A percentile compares a stretch with the other conserved stretches of the same genome.
Evolutionary conservation across 2,329 filamentous ascomycete species (phyloP).

Genomic region (Ascocoryne sarcoides): DNA sequence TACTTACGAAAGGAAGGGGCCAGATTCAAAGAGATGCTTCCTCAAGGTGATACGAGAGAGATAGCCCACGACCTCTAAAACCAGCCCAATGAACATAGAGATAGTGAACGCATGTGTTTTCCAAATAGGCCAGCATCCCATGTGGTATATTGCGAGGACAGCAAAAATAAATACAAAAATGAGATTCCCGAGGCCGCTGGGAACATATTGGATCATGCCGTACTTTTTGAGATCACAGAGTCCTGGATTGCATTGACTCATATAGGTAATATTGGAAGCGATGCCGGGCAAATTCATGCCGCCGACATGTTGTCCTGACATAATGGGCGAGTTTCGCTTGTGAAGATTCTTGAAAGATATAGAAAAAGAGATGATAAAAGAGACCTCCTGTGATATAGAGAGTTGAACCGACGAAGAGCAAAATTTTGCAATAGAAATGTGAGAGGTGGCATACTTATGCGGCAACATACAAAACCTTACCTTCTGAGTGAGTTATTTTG

Average conservation of each 20-base stretch:
- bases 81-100: background rate
- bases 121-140: background rate
- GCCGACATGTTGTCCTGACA: slow-evolving; percentile 1
- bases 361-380: background rate
- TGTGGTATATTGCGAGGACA: background rate
- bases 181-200: background rate
- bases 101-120: background rate
- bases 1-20: background rate
- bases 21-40: background rate
- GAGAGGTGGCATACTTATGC: background rate
- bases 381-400: background rate
- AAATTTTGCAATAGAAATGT: background rate
- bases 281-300: slow-evolving; percentile 5
- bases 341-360: background rate
- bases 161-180: background rate
- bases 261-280: slow-evolving; percentile 6
- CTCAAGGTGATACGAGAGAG: background rate
- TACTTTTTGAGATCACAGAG: slow-evolving; percentile 10
- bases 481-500: background rate
- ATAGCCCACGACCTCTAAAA: background rate
- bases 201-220: slow-evolving; percentile 5
- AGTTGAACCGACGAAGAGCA: background rate
- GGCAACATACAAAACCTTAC: background rate
- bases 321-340: background rate
- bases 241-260: slow-evolving; percentile 9